Evolutionary conservation across 306 rosid genomes (phyloP), one percentile per base, ranked within the genome.

Genomic region (Leucaena leucocephala): DNA sequence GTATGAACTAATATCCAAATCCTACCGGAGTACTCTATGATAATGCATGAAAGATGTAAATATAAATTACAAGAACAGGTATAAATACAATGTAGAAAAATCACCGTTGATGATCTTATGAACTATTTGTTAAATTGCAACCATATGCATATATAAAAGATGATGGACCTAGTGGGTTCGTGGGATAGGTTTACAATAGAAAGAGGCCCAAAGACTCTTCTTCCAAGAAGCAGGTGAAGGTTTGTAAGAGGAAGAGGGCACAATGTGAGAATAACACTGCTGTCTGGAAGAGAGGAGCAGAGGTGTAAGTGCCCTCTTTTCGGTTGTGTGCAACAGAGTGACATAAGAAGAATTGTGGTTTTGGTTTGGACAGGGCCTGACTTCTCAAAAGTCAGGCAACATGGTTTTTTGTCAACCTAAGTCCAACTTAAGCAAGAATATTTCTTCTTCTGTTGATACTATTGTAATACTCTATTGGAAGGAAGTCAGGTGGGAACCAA

Each of bases 1-100:
- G 44, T 54, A 44, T 50, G 42, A 35, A 70, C 27, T 65, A 71
- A 59, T 44, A 74, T 54, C 71, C 14, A 40, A 72, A 54, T 72
- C 46, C 61, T 17, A 9, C n/a, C 6, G 44, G 54, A 12, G 22
- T 15, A 12, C 39, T 22, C 12, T 43, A 55, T 2, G 12, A 6
- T 33, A 11, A 73, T 46, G 72, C 54, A 64, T 36, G 38, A 73
- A 69, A 44, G 68, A 49, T 34, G 66, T 14, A 21, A 55, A 50
- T 49, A 72, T 27, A 21, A 63, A 44, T 58, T 46, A 72, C 5
- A 52, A 61, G 40, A 33, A 55, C 65, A 80, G 69, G 33, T 1
- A 59, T 17, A 59, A 12, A 27, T 59, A 22, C 39, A 4, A 11
- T 22, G 65, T 27, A 27, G 15, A 10, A 58, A 58, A 58, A 22